Evolutionary conservation across 2,329 filamentous ascomycete genomes (phyloP).

Genomic region (Karstenula rhodostoma): DNA sequence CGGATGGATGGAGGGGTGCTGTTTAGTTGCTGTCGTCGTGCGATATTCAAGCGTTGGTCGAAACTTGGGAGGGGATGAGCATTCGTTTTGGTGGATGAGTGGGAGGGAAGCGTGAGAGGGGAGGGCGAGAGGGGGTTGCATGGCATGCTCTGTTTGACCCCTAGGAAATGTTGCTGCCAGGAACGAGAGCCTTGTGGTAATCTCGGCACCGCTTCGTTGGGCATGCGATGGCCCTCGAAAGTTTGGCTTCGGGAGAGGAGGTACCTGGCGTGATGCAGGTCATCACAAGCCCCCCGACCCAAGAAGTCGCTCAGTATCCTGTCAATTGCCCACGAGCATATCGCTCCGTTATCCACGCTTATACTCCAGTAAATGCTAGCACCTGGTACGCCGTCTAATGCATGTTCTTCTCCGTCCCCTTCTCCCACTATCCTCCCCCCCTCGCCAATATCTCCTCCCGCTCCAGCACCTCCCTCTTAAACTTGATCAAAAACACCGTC

Average conservation of each 20-base stretch:
- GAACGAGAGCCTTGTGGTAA: no score
- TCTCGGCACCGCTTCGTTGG: no score
- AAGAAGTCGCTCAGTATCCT: neutral
- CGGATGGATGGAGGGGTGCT: no score
- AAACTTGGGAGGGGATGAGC: no score
- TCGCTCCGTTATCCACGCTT: constrained; percentile 14
- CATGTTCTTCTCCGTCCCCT: neutral
- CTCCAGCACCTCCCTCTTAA: constrained; percentile 89
- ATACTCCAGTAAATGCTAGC: constrained; percentile 7
- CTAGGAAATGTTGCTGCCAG: no score
- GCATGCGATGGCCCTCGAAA: neutral
- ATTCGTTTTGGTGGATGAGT: no score
- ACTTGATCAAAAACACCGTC: constrained; percentile 95
- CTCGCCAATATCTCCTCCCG: constrained; percentile 83
- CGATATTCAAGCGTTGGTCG: no score
- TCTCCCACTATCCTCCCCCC: constrained; percentile 49
- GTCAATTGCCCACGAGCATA: constrained; percentile 4
- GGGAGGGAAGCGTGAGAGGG: no score
- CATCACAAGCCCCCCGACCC: neutral
- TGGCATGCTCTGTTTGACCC: no score
- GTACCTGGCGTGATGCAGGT: neutral
- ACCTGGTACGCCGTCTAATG: constrained; percentile 1
- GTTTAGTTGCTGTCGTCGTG: no score
- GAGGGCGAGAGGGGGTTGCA: no score
- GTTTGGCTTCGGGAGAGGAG: neutral